Base-by-base conservation (phyloP, 1,284 basidiomycete species). In the Ustilago shanxiensis region DNA sequence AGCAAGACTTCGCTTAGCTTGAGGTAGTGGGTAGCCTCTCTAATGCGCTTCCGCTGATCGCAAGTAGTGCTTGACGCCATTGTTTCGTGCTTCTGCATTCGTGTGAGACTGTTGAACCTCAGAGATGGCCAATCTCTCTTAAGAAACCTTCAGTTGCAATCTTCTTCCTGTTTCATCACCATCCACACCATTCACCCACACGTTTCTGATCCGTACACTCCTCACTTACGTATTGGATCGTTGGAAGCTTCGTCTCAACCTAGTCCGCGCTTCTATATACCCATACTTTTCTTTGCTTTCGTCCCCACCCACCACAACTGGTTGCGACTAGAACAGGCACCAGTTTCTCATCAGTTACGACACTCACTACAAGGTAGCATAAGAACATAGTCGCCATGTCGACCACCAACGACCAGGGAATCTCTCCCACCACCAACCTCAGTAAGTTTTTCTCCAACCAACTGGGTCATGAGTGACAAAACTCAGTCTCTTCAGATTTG, bases 361-460 rank as follows among this genome's bases (percentile, higher is more conserved):
- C n/a, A 6, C 24, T 28, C 55, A 37, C 35, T 31, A 58, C 31
- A 45, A 56, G 20, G 22, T 41, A 26, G 51, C 55, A 41, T 8
- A 29, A 33, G 31, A 39, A 37, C n/a, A 44, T 37, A 35, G 18
- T 13, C 49, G 60, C 29, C 28, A 66, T 72, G 63, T 50, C 64
- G 39, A 51, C 45, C 44, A 31, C 20, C 28, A 29, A 37, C 24
- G 44, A 39, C 22, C 24, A 63, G 56, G 31, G 47, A 41, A 54
- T 64, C n/a, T 70, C 67, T n/a, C 67, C 57, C 20, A 70, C 67
- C 26, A 70, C 67, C 29, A 66, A 66, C 60, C 24, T 72, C 20
- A 72, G 60, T 63, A 57, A 58, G 66, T 62, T 10, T 37, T 51
- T 22, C 20, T n/a, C n/a, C 31, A 33, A 11, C 31, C 31, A 11